Percentiles rank a stretch among this genome's conserved stretches.
Evolutionary conservation across 2,329 filamentous ascomycete species (phyloP).

Genomic region (Pseudogymnoascus sp.): DNA sequence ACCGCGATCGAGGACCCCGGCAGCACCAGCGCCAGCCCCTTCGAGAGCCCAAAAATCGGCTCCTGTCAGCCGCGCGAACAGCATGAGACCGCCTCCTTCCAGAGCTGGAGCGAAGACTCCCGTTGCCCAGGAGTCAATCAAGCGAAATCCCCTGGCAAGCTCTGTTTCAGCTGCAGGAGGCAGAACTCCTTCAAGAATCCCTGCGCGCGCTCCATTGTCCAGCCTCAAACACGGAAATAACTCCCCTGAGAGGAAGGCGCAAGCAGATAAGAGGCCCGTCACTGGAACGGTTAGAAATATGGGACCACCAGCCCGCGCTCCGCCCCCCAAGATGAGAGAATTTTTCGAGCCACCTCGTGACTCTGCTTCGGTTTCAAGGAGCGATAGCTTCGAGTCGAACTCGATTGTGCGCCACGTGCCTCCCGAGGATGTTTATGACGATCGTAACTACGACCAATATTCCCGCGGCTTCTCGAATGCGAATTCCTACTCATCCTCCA

Average conservation of each 20-base stretch:
- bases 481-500: slow-evolving; percentile 29
- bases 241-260: slow-evolving; percentile 62
- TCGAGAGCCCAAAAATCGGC: slow-evolving; percentile 21
- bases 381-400: slow-evolving; percentile 40
- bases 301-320: slow-evolving; percentile 52
- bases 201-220: slow-evolving; percentile 60
- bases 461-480: slow-evolving; percentile 17
- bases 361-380: slow-evolving; percentile 41
- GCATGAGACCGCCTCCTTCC: slow-evolving; percentile 20
- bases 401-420: slow-evolving; percentile 51
- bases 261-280: slow-evolving; percentile 18
- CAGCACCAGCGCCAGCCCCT: slow-evolving; percentile 46
- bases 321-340: slow-evolving; percentile 89
- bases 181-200: slow-evolving; percentile 60
- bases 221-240: slow-evolving; percentile 65
- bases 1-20: slow-evolving; percentile 68
- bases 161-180: slow-evolving; percentile 21
- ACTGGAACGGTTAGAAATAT: slow-evolving; percentile 32
- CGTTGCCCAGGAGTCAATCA: slow-evolving; percentile 31
- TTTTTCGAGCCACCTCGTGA: slow-evolving; percentile 50
- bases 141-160: slow-evolving; percentile 20
- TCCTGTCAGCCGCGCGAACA: slow-evolving; percentile 23
- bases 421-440: slow-evolving; percentile 83
- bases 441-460: slow-evolving; percentile 37
- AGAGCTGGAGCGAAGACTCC: slow-evolving; percentile 43